These are phyloP conservation scores for Penicillium roqueforti DNA, from an alignment of 495 filamentous ascomycete genomes.

Conservation along the genomic window DNA sequence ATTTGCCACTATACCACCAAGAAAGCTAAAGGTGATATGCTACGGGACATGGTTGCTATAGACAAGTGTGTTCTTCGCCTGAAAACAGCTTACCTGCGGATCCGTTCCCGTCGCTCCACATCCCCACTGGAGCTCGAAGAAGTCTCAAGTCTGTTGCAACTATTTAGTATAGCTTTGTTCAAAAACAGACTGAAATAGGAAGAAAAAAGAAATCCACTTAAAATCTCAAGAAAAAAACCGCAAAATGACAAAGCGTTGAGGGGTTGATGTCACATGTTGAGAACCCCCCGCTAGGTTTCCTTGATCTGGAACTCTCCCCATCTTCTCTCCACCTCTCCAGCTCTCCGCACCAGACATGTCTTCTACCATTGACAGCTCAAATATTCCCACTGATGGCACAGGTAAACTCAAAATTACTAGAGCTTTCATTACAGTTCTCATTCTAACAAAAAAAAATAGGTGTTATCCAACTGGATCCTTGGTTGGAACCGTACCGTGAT, in stretches of 20 bases:
- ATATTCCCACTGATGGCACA: constrained; percentile 6
- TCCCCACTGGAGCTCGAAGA: constrained; percentile 4
- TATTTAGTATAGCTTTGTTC: no score
- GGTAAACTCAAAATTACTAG: background rate
- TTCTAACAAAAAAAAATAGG: constrained; percentile 47
- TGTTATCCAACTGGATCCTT: constrained; percentile 83
- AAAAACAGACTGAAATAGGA: no score
- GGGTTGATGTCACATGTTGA: constrained; percentile 14
- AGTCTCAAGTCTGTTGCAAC: background rate
- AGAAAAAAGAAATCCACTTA: background rate
- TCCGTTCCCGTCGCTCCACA: constrained; percentile 10
- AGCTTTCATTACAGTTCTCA: background rate
- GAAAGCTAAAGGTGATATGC: no score
- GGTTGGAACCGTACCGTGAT: constrained; percentile 79
- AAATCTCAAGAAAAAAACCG: background rate
- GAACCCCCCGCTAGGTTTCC: constrained; percentile 6
- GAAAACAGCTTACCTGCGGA: background rate
- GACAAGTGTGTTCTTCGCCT: background rate
- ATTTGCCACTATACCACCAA: no score
- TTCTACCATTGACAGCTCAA: constrained; percentile 2
- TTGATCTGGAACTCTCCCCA: constrained; percentile 5
- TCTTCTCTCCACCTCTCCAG: constrained; percentile 2
- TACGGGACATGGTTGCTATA: no score
- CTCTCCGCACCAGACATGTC: constrained; percentile 1
- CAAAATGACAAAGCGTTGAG: constrained; percentile 11